Evolutionary conservation across 306 rosid species (phyloP).

Genomic region (Macrotyloma uniflorum): DNA sequence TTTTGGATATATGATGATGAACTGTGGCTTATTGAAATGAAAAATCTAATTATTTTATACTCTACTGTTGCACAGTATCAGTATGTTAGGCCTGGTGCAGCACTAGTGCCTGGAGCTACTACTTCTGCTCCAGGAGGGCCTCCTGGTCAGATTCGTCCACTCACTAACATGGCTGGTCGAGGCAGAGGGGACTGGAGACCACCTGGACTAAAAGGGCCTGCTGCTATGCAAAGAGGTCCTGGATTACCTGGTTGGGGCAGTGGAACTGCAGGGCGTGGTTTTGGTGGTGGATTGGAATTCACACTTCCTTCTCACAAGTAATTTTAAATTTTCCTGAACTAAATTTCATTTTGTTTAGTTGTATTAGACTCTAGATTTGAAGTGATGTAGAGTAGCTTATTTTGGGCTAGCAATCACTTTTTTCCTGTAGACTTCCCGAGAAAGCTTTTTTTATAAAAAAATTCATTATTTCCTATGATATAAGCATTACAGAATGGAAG

Average conservation of each 20-base stretch:
- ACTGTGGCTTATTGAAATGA: conserved; percentile 4
- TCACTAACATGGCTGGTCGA: conserved; percentile 74
- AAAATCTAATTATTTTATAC: conserved; percentile 27
- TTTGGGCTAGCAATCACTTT: not conserved
- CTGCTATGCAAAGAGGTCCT: conserved; percentile 73
- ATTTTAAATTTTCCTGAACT: conserved; percentile 43
- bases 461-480: not conserved
- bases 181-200: conserved; percentile 99
- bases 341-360: conserved; percentile 9
- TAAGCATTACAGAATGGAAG: not conserved
- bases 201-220: conserved; percentile 61
- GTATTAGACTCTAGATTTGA: conserved; percentile 19
- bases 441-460: not conserved
- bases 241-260: conserved; percentile 84
- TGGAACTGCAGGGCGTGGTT: conserved; percentile 78
- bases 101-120: conserved; percentile 68
- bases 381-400: conserved; percentile 7
- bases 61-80: conserved; percentile 65
- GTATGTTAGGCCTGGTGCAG: conserved; percentile 99
- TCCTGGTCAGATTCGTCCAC: conserved; percentile 90
- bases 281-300: conserved; percentile 92
- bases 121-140: conserved; percentile 74
- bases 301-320: conserved; percentile 99
- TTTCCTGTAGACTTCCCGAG: not conserved
- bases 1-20: conserved; percentile 22